These are phyloP conservation scores for Ganoderma boninense DNA, from an alignment of 1,284 basidiomycete species.

Conservation along the genomic window DNA sequence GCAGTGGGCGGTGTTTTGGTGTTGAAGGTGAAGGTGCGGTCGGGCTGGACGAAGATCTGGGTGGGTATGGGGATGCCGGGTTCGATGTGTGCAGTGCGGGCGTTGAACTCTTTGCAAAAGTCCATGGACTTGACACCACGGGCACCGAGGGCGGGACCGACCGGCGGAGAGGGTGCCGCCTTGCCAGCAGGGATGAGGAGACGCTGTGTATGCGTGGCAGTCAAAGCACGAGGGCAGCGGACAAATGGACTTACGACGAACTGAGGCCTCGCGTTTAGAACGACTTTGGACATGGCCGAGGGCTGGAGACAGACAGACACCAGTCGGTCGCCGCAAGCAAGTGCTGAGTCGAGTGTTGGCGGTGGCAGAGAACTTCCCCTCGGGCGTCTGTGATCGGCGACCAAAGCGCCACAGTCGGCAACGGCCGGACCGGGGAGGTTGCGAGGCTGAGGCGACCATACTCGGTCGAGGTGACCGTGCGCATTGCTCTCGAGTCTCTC, in stretches of 20 bases:
- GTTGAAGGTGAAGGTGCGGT: slow-evolving; percentile 94
- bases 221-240: slow-evolving; percentile 17
- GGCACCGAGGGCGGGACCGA: slow-evolving; percentile 97
- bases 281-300: slow-evolving; percentile 63
- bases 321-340: slow-evolving; percentile 20
- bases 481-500: neutral
- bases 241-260: slow-evolving; percentile 60
- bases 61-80: slow-evolving; percentile 92
- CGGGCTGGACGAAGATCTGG: slow-evolving; percentile 91
- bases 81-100: slow-evolving; percentile 88
- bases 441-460: slow-evolving; percentile 6
- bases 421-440: slow-evolving; percentile 1
- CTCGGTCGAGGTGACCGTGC: neutral
- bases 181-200: slow-evolving; percentile 94
- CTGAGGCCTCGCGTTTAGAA: slow-evolving; percentile 63
- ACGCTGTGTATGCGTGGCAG: slow-evolving; percentile 84
- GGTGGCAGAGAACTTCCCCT: neutral
- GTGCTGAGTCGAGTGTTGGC: slow-evolving; percentile 3
- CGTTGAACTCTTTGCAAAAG: slow-evolving; percentile 98
- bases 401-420: slow-evolving; percentile 11
- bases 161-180: slow-evolving; percentile 94
- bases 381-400: slow-evolving; percentile 19
- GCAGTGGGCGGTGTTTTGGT: slow-evolving; percentile 92
- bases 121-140: slow-evolving; percentile 99
- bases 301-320: slow-evolving; percentile 16